Conservation (phyloP, 2,329 filamentous ascomycete genomes). For the Nothophoma quercina region DNA sequence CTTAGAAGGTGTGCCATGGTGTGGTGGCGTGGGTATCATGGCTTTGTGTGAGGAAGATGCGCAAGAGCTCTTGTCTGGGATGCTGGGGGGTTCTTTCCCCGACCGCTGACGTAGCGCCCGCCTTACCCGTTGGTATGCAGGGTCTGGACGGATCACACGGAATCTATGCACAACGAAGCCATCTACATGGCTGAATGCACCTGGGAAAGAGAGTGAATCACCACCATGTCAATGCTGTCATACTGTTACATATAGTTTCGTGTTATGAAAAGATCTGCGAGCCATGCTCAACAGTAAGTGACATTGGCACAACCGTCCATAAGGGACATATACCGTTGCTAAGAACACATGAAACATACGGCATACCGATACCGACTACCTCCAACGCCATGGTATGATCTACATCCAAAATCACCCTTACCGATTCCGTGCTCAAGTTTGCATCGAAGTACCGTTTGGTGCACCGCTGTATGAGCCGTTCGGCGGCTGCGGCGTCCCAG, state of each 20-base stretch:
- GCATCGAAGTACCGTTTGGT: slow-evolving; percentile 37
- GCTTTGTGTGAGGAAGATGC: slow-evolving; percentile 28
- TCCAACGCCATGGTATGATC: slow-evolving; percentile 28
- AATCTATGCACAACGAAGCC: slow-evolving; percentile 1
- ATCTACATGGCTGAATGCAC: too few relatives aligned
- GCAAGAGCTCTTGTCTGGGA: slow-evolving; percentile 18
- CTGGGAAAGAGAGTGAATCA: too few relatives aligned
- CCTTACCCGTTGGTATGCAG: slow-evolving; percentile 24
- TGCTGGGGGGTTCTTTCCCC: too few relatives aligned
- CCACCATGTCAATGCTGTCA: not conserved
- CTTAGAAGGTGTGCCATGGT: slow-evolving; percentile 86
- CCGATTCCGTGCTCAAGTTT: slow-evolving; percentile 19
- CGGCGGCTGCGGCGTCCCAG: slow-evolving; percentile 48
- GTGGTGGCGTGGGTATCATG: slow-evolving; percentile 38
- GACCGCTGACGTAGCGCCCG: slow-evolving; percentile 21
- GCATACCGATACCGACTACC: not conserved
- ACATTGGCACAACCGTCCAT: not conserved
- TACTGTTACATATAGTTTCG: slow-evolving; percentile 12
- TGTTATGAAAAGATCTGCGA: slow-evolving; percentile 3
- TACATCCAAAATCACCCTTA: slow-evolving; percentile 21
- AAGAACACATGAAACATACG: slow-evolving; percentile 7
- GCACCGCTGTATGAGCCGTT: slow-evolving; percentile 37
- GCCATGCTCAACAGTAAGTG: slow-evolving; percentile 8
- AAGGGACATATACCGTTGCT: not conserved
- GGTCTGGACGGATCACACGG: slow-evolving; percentile 27